Percentiles rank a stretch among this genome's conserved stretches.
Conservation (phyloP, 805 yeast species). For the Suhomyces emberorum region DNA sequence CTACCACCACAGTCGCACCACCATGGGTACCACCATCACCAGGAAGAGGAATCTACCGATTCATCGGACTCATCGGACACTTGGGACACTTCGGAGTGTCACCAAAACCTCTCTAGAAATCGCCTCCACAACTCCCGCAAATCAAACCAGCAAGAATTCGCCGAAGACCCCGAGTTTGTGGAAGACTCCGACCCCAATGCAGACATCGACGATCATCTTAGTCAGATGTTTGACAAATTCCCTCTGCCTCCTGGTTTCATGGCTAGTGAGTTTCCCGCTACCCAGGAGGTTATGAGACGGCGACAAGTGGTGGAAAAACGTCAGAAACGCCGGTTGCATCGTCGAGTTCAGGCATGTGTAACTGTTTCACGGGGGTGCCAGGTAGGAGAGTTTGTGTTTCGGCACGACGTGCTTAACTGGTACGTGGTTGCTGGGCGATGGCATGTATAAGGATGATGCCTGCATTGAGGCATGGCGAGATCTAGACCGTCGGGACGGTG, state of each 20-base stretch:
- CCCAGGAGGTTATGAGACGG: conserved; percentile 27
- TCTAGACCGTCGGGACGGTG: too few relatives aligned
- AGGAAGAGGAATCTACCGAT: too few relatives aligned
- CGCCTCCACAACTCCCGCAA: too few relatives aligned
- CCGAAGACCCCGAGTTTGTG: too few relatives aligned
- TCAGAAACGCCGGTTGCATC: conserved; percentile 23
- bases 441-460: background rate
- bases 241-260: conserved; percentile 41
- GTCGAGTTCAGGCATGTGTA: conserved; percentile 27
- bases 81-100: too few relatives aligned
- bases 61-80: too few relatives aligned
- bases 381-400: conserved; percentile 32
- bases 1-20: too few relatives aligned
- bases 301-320: conserved; percentile 17
- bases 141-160: too few relatives aligned
- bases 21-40: too few relatives aligned
- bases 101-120: too few relatives aligned
- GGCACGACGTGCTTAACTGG: conserved; percentile 27
- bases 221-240: conserved; percentile 35
- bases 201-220: conserved; percentile 21
- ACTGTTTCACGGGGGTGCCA: conserved; percentile 14
- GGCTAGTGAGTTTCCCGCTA: conserved; percentile 35
- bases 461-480: too few relatives aligned
- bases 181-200: too few relatives aligned
- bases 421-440: conserved; percentile 17